Evolutionary conservation across 2,329 filamentous ascomycete species (phyloP).

Genomic region (Beauveria rudraprayagi): DNA sequence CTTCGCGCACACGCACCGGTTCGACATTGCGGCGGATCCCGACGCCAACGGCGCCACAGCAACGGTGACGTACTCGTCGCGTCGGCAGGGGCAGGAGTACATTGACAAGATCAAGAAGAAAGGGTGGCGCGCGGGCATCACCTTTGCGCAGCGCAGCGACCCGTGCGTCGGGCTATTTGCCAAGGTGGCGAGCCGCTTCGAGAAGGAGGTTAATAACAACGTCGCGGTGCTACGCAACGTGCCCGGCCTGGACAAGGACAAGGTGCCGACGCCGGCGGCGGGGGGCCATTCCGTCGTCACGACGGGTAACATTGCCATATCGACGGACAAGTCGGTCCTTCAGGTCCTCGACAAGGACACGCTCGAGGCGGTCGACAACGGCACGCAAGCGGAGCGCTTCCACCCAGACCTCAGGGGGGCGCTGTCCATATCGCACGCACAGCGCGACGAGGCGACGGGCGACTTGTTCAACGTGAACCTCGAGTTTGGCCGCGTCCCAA

Average conservation of each 20-base stretch:
- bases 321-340: conserved; percentile 40
- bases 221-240: conserved; percentile 47
- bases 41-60: neutral
- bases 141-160: conserved; percentile 59
- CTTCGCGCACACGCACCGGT: conserved; percentile 56
- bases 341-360: conserved; percentile 59
- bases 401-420: conserved; percentile 59
- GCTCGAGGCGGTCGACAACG: conserved; percentile 56
- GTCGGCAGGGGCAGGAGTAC: conserved; percentile 34
- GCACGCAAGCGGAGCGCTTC: conserved; percentile 42
- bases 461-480: conserved; percentile 71
- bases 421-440: conserved; percentile 57
- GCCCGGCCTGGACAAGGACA: neutral
- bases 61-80: conserved; percentile 48
- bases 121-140: conserved; percentile 43
- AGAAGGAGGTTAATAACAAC: conserved; percentile 34
- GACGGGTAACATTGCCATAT: conserved; percentile 14
- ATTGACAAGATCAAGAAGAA: conserved; percentile 47
- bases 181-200: conserved; percentile 55
- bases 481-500: conserved; percentile 40
- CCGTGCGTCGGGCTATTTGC: conserved; percentile 60
- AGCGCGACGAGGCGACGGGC: conserved; percentile 57
- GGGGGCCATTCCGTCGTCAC: conserved; percentile 21
- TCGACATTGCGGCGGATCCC: conserved; percentile 44
- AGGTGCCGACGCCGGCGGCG: neutral